These are phyloP conservation scores for Acorus calamus DNA, from an alignment of 106 monocot species.

Conservation along the genomic window DNA sequence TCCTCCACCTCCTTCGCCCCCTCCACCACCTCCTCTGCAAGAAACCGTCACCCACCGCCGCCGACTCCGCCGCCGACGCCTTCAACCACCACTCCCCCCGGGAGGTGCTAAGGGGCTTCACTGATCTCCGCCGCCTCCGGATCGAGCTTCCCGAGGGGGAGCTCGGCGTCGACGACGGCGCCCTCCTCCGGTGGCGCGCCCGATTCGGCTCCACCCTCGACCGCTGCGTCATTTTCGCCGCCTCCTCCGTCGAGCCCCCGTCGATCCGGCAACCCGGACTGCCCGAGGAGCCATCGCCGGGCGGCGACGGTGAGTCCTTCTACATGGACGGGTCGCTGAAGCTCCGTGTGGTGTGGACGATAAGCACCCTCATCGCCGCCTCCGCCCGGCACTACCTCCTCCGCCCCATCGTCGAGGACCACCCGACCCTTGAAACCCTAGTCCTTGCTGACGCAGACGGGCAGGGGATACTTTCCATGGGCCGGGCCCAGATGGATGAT, in stretches of 20 bases:
- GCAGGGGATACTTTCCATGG: slow-evolving; percentile 71
- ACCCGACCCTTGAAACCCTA: slow-evolving; percentile 51
- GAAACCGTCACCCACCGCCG: not conserved
- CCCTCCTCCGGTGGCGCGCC: slow-evolving; percentile 76
- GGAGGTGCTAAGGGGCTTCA: slow-evolving; percentile 59
- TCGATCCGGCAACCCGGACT: not conserved
- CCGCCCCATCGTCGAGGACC: slow-evolving; percentile 41
- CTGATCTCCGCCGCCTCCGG: slow-evolving; percentile 40
- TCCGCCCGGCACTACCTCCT: slow-evolving; percentile 76
- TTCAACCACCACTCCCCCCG: slow-evolving; percentile 69
- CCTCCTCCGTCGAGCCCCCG: slow-evolving; percentile 32
- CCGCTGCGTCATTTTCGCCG: slow-evolving; percentile 67
- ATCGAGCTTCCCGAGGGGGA: slow-evolving; percentile 72
- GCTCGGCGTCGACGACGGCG: slow-evolving; percentile 48
- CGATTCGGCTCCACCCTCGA: slow-evolving; percentile 62
- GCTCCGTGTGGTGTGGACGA: slow-evolving; percentile 78
- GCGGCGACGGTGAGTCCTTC: slow-evolving; percentile 30
- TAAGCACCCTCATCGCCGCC: slow-evolving; percentile 85
- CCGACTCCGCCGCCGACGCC: slow-evolving; percentile 2
- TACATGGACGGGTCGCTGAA: slow-evolving; percentile 61
- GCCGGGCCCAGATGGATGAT: slow-evolving; percentile 51
- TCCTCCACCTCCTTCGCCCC: slow-evolving; percentile 40
- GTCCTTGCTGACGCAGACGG: slow-evolving; percentile 67
- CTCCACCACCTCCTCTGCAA: slow-evolving; percentile 39
- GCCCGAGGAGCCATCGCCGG: not conserved